Conservation (phyloP, 2,329 filamentous ascomycete species). For the Setomelanomma holmii region DNA sequence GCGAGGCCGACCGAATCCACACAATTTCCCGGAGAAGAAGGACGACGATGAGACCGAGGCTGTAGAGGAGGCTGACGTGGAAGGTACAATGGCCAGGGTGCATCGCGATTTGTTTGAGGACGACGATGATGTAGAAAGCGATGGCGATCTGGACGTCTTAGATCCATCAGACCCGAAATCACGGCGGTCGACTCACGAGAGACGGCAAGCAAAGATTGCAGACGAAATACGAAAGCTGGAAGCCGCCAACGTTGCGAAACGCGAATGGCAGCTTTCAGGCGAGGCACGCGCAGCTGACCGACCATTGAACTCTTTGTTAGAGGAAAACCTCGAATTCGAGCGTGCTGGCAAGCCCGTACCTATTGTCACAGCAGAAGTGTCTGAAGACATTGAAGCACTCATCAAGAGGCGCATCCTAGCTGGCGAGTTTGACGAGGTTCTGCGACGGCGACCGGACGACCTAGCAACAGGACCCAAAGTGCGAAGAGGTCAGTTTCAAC, state of each 20-base stretch:
- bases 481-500: conserved; percentile 76
- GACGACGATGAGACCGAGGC: conserved; percentile 20
- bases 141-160: conserved; percentile 65
- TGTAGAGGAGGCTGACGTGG: conserved; percentile 67
- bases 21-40: conserved; percentile 52
- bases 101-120: conserved; percentile 87
- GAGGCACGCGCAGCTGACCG: conserved; percentile 84
- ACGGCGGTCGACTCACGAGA: conserved; percentile 84
- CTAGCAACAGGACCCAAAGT: conserved; percentile 66
- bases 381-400: conserved; percentile 88
- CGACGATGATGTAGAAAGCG: conserved; percentile 66
- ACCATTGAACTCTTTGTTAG: conserved; percentile 88
- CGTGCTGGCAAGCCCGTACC: conserved; percentile 92
- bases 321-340: conserved; percentile 96
- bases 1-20: conserved; percentile 62
- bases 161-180: conserved; percentile 74
- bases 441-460: conserved; percentile 79
- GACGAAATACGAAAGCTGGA: conserved; percentile 93
- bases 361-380: conserved; percentile 89
- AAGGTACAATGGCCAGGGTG: conserved; percentile 85
- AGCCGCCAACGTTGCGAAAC: conserved; percentile 85
- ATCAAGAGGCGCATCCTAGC: conserved; percentile 93
- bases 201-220: conserved; percentile 81
- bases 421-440: conserved; percentile 90
- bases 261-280: conserved; percentile 87